Conservation (phyloP, 148 eudicot species). For the Rhododendron molle region DNA sequence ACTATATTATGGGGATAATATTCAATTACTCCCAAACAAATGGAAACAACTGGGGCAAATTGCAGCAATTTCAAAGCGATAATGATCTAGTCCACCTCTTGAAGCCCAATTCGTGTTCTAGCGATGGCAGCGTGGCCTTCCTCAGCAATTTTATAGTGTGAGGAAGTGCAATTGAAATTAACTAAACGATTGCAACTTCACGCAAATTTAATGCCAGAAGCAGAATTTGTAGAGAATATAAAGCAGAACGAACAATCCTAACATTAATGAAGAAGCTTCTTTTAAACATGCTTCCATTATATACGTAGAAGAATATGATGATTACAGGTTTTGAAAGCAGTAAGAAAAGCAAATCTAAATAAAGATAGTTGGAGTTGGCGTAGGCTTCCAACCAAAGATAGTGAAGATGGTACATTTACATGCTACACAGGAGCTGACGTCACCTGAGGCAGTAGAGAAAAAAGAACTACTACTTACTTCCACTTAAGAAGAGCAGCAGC, state of each 20-base stretch:
- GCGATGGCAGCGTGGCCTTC: background rate
- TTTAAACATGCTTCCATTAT: constrained; percentile 12
- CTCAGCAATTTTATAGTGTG: background rate
- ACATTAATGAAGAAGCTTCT: constrained; percentile 1
- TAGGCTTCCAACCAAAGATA: background rate
- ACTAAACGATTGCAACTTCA: background rate
- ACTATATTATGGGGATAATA: no score
- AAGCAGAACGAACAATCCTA: background rate
- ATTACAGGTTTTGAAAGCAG: constrained; percentile 4
- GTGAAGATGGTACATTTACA: background rate
- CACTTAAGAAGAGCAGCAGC: constrained; percentile 63
- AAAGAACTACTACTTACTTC: background rate
- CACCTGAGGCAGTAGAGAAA: background rate
- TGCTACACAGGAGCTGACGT: background rate
- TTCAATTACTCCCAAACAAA: background rate
- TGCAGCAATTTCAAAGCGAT: background rate
- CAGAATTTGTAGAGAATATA: background rate
- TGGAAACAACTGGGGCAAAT: background rate
- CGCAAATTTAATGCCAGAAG: background rate
- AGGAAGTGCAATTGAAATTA: background rate
- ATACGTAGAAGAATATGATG: constrained; percentile 4
- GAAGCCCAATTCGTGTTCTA: background rate
- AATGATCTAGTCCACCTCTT: background rate
- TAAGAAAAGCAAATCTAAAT: background rate
- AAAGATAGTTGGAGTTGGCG: background rate